Evolutionary conservation across 352 stramenopile species (phyloP).

Genomic region (Globisporangium heterothallicum): DNA sequence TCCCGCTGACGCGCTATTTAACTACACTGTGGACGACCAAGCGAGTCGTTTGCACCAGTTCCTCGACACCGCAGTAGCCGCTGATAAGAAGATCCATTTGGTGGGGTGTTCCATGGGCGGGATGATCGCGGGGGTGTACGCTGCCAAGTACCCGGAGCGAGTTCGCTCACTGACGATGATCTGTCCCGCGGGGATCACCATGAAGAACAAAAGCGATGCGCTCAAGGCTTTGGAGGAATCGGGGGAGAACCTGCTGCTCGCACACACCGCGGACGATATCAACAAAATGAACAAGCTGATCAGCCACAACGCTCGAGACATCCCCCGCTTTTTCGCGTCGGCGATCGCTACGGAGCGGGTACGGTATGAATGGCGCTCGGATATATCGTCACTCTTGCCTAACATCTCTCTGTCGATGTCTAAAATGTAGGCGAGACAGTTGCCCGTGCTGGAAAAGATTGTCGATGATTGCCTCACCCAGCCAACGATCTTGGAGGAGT

Average conservation of each 20-base stretch:
- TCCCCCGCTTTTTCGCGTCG: slow-evolving; percentile 31
- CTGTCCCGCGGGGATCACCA: slow-evolving; percentile 64
- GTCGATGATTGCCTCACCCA: slow-evolving; percentile 45
- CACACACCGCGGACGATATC: slow-evolving; percentile 52
- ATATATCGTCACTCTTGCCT: too few relatives aligned
- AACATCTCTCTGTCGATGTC: background rate
- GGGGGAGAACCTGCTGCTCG: slow-evolving; percentile 59
- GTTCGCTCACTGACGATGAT: slow-evolving; percentile 67
- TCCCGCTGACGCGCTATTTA: slow-evolving; percentile 33
- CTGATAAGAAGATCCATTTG: slow-evolving; percentile 59
- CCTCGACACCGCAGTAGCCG: slow-evolving; percentile 36
- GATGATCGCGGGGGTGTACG: slow-evolving; percentile 69
- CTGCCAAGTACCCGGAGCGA: slow-evolving; percentile 47
- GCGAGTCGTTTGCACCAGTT: slow-evolving; percentile 52
- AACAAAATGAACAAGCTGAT: slow-evolving; percentile 48
- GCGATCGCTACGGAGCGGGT: slow-evolving; percentile 37
- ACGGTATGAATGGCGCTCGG: too few relatives aligned
- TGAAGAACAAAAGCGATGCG: slow-evolving; percentile 54
- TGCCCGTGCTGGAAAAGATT: slow-evolving; percentile 60
- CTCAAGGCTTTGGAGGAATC: slow-evolving; percentile 56
- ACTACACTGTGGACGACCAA: slow-evolving; percentile 52
- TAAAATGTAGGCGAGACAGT: slow-evolving; percentile 31
- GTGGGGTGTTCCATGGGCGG: slow-evolving; percentile 75
- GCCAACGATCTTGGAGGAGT: slow-evolving; percentile 53
- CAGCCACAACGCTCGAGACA: slow-evolving; percentile 19